phyloP scores from a whole-genome alignment of 1,284 basidiomycete species.

The Meripilus lineatus region DNA sequence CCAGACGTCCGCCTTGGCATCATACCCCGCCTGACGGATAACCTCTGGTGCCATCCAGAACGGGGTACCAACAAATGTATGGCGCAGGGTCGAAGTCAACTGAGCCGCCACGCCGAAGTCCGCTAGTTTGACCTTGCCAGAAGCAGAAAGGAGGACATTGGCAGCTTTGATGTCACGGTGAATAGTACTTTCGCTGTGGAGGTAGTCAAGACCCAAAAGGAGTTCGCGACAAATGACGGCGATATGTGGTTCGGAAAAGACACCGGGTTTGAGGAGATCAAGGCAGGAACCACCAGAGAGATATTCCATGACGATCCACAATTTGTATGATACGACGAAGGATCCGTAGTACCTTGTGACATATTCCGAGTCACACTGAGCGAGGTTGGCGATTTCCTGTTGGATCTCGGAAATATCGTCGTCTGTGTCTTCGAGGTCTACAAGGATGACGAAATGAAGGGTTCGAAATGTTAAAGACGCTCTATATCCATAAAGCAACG shows the following conservation, averaged over 20 bases:
- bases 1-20: slow-evolving; percentile 96
- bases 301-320: slow-evolving; percentile 99
- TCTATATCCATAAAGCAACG: neutral
- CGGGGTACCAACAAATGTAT: slow-evolving; percentile 94
- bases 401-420: slow-evolving; percentile 98
- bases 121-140: slow-evolving; percentile 93
- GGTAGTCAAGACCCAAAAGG: slow-evolving; percentile 90
- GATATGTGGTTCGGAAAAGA: slow-evolving; percentile 89
- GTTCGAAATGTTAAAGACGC: neutral
- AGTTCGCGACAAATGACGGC: slow-evolving; percentile 94
- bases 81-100: slow-evolving; percentile 81
- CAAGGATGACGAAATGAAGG: slow-evolving; percentile 9
- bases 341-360: slow-evolving; percentile 97
- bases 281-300: slow-evolving; percentile 97
- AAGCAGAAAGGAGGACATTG: slow-evolving; percentile 87
- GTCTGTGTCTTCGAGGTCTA: slow-evolving; percentile 85
- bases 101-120: slow-evolving; percentile 97
- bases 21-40: slow-evolving; percentile 96
- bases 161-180: slow-evolving; percentile 99
- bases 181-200: slow-evolving; percentile 93
- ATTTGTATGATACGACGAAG: slow-evolving; percentile 93
- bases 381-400: slow-evolving; percentile 93
- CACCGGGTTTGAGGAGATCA: slow-evolving; percentile 88
- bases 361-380: slow-evolving; percentile 93
- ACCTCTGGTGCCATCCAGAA: slow-evolving; percentile 99